Evolutionary conservation across 2,329 filamentous ascomycete species (phyloP).

Genomic region (Trichoderma sp.): DNA sequence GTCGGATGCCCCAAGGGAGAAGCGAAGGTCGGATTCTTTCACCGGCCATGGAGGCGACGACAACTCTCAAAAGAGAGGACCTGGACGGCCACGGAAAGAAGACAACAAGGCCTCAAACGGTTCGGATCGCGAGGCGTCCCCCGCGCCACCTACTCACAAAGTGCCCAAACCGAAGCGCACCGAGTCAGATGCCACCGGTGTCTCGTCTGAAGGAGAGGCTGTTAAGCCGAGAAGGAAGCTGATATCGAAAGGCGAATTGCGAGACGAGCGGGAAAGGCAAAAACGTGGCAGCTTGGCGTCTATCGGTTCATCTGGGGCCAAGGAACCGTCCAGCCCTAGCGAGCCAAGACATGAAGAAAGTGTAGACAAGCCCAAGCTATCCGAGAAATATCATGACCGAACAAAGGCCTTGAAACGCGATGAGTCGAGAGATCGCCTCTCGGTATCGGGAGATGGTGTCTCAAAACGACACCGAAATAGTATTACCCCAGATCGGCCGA

Average conservation of each 20-base stretch:
- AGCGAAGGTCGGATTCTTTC: slow-evolving; percentile 44
- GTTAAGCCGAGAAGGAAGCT: slow-evolving; percentile 61
- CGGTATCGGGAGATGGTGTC: slow-evolving; percentile 49
- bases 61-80: slow-evolving; percentile 48
- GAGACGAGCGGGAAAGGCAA: slow-evolving; percentile 57
- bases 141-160: slow-evolving; percentile 53
- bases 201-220: slow-evolving; percentile 56
- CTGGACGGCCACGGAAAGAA: slow-evolving; percentile 55
- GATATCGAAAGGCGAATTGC: slow-evolving; percentile 60
- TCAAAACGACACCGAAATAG: slow-evolving; percentile 60
- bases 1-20: slow-evolving; percentile 48
- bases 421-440: slow-evolving; percentile 55
- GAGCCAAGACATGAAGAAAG: slow-evolving; percentile 49
- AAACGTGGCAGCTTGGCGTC: slow-evolving; percentile 58
- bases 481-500: slow-evolving; percentile 54
- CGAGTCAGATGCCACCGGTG: slow-evolving; percentile 52
- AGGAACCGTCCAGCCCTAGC: slow-evolving; percentile 53
- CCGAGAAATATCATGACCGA: slow-evolving; percentile 58
- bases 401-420: slow-evolving; percentile 61
- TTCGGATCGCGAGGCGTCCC: slow-evolving; percentile 54
- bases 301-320: slow-evolving; percentile 50
- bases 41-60: slow-evolving; percentile 43
- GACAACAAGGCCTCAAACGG: slow-evolving; percentile 45
- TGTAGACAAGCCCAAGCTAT: slow-evolving; percentile 46
- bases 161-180: slow-evolving; percentile 49